phyloP scores from a whole-genome alignment of 176 grass and related monocot species.

The Triticum turgidum region DNA sequence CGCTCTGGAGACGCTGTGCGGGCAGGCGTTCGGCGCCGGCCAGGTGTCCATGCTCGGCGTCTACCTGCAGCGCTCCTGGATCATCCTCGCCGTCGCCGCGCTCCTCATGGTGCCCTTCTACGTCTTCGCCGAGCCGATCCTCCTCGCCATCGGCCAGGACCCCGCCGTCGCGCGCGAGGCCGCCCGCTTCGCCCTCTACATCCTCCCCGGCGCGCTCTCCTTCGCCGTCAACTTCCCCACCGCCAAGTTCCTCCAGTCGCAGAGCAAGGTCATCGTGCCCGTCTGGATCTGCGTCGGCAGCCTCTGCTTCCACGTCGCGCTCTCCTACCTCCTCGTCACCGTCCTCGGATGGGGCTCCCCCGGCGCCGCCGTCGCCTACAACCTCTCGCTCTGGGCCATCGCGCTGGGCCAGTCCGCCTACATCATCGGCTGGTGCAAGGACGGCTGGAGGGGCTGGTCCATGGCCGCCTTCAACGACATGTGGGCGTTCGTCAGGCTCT shows the following conservation, averaged over 20 bases:
- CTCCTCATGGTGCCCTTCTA: conserved; percentile 21
- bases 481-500: conserved; percentile 46
- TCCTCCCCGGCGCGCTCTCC: conserved; percentile 29
- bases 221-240: neutral
- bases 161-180: conserved; percentile 40
- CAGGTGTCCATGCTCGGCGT: conserved; percentile 59
- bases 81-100: conserved; percentile 27
- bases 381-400: conserved; percentile 34
- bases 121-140: too few species aligned
- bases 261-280: neutral
- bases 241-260: conserved; percentile 3
- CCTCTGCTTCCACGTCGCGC: neutral
- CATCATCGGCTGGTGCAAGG: conserved; percentile 41
- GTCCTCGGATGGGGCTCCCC: conserved; percentile 32
- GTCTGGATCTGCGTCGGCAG: neutral
- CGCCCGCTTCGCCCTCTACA: conserved; percentile 29
- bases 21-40: conserved; percentile 52
- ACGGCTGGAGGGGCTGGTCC: conserved; percentile 48
- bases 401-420: conserved; percentile 41
- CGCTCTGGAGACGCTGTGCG: conserved; percentile 63
- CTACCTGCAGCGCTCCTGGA: conserved; percentile 62
- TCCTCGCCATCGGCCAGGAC: too few species aligned
- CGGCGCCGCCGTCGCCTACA: conserved; percentile 34
- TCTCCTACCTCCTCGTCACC: conserved; percentile 31
- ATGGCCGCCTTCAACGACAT: conserved; percentile 37